Base-by-base conservation (phyloP, 495 filamentous ascomycete genomes). In the Tuber calosporum region DNA sequence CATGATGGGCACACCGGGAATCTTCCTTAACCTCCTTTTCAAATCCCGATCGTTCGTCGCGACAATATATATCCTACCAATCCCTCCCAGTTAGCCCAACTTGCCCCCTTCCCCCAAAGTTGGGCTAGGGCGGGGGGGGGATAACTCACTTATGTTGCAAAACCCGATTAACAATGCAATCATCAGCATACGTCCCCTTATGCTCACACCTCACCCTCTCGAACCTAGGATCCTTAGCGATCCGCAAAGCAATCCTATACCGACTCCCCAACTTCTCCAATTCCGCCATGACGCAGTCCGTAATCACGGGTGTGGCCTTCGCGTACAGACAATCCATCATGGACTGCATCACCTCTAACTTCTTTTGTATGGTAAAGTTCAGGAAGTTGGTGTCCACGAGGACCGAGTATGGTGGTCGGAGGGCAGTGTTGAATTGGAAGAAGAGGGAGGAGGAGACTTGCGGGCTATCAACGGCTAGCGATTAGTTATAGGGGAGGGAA, bases 361-460 rank as follows among this genome's bases (percentile, higher is more conserved):
- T 99, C 76, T 89, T 87, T 76, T 93, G 91, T 39, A 98, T 93
- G 6, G 93, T 93, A 82, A 96, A 93, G 53, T 89, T 91, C 69
- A 98, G 87, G 81, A 99, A 99, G 82, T 97, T 97, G 84, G 94
- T 97, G 84, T 97, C 93, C 75, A 90, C 86, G 66, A 96, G 89
- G 53, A 96, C 87, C 20, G 86, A 87, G 85, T 96, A 97, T n/a
- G 93, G 93, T 1, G 95, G 95, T 34, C 90, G 87, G 69, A 99
- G 88, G 39, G 93, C 91, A 67, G 91, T 91, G 84, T 99, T 99
- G 85, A 94, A 92, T 77, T 92, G 88, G 85, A 97, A 97, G 89
- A 97, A 99, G 83, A 99, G 90, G 67, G 88, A 86, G 11, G 93
- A 93, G 9, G 94, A 90, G 71, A 91, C 89, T 83, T 94, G 90